phyloP scores from a whole-genome alignment of 495 filamentous ascomycete genomes.

The Neurospora hispaniola region DNA sequence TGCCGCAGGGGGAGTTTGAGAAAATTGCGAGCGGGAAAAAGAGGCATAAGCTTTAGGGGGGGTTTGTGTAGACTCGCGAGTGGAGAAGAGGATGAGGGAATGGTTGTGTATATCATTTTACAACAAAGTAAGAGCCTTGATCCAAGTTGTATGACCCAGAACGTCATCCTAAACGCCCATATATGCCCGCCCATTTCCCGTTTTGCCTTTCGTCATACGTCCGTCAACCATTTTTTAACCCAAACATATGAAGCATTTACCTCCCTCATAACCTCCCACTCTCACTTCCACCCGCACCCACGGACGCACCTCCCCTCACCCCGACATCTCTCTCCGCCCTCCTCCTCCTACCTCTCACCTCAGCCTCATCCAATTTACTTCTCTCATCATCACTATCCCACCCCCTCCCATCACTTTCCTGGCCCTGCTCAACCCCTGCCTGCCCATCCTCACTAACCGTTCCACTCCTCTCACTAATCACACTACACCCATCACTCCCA shows the following conservation, averaged over 20 bases:
- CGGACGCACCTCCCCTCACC: background rate
- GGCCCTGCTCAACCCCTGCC: constrained; percentile 17
- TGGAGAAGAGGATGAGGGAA: background rate
- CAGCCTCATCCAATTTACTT: constrained; percentile 13
- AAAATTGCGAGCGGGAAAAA: constrained; percentile 48
- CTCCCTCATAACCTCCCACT: background rate
- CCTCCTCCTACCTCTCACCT: constrained; percentile 15
- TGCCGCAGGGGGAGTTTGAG: constrained; percentile 77
- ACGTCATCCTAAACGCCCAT: background rate
- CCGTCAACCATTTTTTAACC: background rate
- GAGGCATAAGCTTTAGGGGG: constrained; percentile 67
- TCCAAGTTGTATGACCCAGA: background rate
- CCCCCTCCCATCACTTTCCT: constrained; percentile 5
- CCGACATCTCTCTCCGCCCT: constrained; percentile 20
- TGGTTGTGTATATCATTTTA: background rate
- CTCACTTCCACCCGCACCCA: background rate
- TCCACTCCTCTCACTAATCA: constrained; percentile 5
- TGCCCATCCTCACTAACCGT: constrained; percentile 20
- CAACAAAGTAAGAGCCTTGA: background rate
- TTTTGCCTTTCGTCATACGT: background rate
- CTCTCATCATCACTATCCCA: constrained; percentile 3
- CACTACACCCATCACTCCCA: constrained; percentile 5
- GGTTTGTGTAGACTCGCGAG: too few species aligned
- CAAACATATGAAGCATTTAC: background rate
- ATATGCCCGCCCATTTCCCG: background rate